Percentiles rank a stretch among this genome's conserved stretches.
Evolutionary conservation across 345 rosid species (phyloP).

Genomic region (Eucalyptus pumila): DNA sequence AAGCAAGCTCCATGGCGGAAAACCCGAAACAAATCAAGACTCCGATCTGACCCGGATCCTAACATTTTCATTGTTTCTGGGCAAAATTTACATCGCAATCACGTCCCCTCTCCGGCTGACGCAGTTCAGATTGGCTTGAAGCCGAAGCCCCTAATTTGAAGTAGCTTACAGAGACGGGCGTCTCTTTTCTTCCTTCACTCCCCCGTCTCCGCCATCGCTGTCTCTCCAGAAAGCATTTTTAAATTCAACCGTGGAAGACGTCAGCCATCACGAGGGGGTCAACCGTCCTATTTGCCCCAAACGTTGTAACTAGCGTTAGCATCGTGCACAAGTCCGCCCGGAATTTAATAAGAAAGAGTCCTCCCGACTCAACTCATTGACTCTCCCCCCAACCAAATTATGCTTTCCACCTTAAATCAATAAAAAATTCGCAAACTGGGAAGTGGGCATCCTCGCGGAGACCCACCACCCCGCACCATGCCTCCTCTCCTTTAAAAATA

Average conservation of each 20-base stretch:
- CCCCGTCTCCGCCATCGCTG: neutral
- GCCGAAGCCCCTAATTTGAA: too few species aligned
- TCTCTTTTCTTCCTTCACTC: neutral
- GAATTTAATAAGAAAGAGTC: neutral
- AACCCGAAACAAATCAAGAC: neutral
- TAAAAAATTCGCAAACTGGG: neutral
- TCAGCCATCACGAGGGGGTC: neutral
- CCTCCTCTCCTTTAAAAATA: neutral
- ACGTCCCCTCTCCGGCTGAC: neutral
- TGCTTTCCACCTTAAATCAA: neutral
- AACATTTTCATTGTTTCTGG: neutral
- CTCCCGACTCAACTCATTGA: neutral
- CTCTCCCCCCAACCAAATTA: neutral
- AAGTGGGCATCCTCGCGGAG: neutral
- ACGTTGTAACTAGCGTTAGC: neutral
- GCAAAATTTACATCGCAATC: neutral
- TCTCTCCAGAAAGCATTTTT: neutral
- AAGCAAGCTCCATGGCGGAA: neutral
- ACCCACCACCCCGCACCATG: slow-evolving; percentile 15
- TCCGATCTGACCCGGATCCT: neutral
- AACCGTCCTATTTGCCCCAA: neutral
- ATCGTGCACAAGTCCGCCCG: neutral
- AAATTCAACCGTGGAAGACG: neutral
- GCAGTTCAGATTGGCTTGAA: neutral
- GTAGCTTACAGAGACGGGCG: too few species aligned